A percentile compares a stretch with the other conserved stretches of the same genome.
Evolutionary conservation across 2,329 filamentous ascomycete genomes (phyloP).

Genomic region (Cercospora janseana): DNA sequence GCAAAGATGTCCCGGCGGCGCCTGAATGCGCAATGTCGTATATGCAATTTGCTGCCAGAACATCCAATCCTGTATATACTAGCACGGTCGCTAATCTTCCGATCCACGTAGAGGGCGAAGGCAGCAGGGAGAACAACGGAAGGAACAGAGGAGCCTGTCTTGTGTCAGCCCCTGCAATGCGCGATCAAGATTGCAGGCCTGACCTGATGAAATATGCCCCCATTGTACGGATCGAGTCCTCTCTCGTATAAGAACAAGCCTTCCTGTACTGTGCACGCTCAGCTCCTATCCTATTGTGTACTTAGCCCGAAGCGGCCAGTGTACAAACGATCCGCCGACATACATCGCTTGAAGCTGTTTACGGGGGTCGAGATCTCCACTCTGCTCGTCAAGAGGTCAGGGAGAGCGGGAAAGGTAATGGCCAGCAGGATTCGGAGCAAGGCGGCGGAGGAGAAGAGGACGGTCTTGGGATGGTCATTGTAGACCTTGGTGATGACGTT

Average conservation of each 20-base stretch:
- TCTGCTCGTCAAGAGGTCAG: conserved; percentile 80
- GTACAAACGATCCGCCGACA: conserved; percentile 37
- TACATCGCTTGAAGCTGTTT: conserved; percentile 96
- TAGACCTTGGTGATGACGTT: conserved; percentile 31
- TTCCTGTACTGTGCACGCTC: conserved; percentile 71
- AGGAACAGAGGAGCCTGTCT: conserved; percentile 79
- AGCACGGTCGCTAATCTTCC: conserved; percentile 62
- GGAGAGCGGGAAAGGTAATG: conserved; percentile 75
- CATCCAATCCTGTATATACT: conserved; percentile 76
- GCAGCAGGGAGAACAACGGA: conserved; percentile 85
- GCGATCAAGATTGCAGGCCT: conserved; percentile 3
- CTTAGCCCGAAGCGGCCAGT: conserved; percentile 17
- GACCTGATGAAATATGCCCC: conserved; percentile 74
- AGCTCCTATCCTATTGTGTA: conserved; percentile 29
- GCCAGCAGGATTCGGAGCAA: conserved; percentile 77
- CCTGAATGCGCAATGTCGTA: conserved; percentile 77
- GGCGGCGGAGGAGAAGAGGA: conserved; percentile 73
- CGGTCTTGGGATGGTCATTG: conserved; percentile 49
- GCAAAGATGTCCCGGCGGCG: conserved; percentile 68
- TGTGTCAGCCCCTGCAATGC: conserved; percentile 10
- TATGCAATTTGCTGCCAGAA: conserved; percentile 78
- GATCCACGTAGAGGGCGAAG: conserved; percentile 59
- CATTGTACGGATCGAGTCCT: conserved; percentile 95
- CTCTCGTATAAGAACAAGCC: conserved; percentile 93
- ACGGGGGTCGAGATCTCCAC: conserved; percentile 97